Evolutionary conservation across 257 asterid species (phyloP).

Genomic region (Voacanga thouarsii): DNA sequence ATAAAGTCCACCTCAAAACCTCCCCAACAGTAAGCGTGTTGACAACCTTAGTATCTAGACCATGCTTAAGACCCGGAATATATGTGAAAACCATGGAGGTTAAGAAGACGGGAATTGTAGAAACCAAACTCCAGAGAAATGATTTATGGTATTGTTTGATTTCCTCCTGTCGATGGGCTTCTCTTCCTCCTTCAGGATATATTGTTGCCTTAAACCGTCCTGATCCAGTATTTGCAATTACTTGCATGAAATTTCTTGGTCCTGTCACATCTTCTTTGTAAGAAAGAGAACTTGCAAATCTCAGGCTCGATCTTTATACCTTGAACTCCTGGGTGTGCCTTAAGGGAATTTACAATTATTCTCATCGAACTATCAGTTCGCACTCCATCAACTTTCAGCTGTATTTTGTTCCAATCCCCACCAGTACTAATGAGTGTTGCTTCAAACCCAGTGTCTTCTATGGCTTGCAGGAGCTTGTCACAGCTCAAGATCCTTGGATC

Average conservation of each 20-base stretch:
- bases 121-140: slow-evolving; percentile 43
- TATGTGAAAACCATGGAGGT: slow-evolving; percentile 45
- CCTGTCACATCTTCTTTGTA: slow-evolving; percentile 39
- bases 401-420: slow-evolving; percentile 31
- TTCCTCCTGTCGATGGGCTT: slow-evolving; percentile 29
- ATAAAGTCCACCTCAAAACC: slow-evolving; percentile 34
- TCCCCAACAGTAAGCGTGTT: slow-evolving; percentile 41
- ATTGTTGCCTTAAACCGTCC: slow-evolving; percentile 35
- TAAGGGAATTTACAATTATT: slow-evolving; percentile 28
- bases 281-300: slow-evolving; percentile 24
- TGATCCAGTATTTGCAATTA: slow-evolving; percentile 36
- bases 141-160: slow-evolving; percentile 23
- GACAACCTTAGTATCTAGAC: slow-evolving; percentile 33
- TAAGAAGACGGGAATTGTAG: slow-evolving; percentile 39
- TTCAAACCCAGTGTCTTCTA: slow-evolving; percentile 35
- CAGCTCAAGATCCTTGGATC: slow-evolving; percentile 24
- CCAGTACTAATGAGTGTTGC: slow-evolving; percentile 30
- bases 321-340: slow-evolving; percentile 35
- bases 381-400: slow-evolving; percentile 38
- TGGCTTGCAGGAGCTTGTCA: slow-evolving; percentile 24
- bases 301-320: slow-evolving; percentile 28
- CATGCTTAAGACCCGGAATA: slow-evolving; percentile 37
- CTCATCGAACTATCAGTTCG: slow-evolving; percentile 20
- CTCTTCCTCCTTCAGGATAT: slow-evolving; percentile 35
- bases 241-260: slow-evolving; percentile 38